Percentiles rank a stretch among this genome's conserved stretches.
phyloP scores from a whole-genome alignment of 23 red algal species.

The Agarophyton chilense region DNA sequence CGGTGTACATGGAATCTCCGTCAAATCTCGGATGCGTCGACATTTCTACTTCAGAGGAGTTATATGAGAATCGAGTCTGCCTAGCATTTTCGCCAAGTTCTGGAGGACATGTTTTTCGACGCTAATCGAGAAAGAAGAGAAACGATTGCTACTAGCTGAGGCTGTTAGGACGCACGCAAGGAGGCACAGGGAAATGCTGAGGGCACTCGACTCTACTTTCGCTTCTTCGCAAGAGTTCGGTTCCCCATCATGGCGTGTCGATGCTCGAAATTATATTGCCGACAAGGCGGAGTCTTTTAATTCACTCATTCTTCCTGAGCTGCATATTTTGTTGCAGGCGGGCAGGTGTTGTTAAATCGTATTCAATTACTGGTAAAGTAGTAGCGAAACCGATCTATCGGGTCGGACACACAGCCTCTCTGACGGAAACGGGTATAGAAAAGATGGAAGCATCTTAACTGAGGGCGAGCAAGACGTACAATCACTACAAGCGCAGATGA shows the following conservation, averaged over 20 bases:
- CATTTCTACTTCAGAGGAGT: too few relatives aligned
- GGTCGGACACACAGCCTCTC: too few relatives aligned
- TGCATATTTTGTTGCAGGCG: not conserved
- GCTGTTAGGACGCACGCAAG: not conserved
- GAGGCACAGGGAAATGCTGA: not conserved
- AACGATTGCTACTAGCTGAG: not conserved
- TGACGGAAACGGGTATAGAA: not conserved
- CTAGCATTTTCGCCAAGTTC: not conserved
- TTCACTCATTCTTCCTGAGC: not conserved
- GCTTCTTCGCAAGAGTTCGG: not conserved
- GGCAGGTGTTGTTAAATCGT: not conserved
- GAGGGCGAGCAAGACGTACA: not conserved
- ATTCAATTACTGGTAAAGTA: not conserved
- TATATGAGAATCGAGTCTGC: not conserved
- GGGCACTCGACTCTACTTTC: not conserved
- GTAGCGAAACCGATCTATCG: not conserved
- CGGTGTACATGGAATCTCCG: not conserved
- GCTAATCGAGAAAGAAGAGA: not conserved
- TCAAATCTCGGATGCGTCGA: too few relatives aligned
- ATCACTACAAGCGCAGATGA: too few relatives aligned
- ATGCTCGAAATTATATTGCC: constrained; percentile 4
- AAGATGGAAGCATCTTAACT: not conserved
- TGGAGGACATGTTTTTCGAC: not conserved
- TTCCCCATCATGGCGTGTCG: not conserved
- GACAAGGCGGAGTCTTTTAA: not conserved